These are phyloP conservation scores for Cladorrhinum samala DNA, from an alignment of 495 filamentous ascomycete genomes.

Conservation along the genomic window DNA sequence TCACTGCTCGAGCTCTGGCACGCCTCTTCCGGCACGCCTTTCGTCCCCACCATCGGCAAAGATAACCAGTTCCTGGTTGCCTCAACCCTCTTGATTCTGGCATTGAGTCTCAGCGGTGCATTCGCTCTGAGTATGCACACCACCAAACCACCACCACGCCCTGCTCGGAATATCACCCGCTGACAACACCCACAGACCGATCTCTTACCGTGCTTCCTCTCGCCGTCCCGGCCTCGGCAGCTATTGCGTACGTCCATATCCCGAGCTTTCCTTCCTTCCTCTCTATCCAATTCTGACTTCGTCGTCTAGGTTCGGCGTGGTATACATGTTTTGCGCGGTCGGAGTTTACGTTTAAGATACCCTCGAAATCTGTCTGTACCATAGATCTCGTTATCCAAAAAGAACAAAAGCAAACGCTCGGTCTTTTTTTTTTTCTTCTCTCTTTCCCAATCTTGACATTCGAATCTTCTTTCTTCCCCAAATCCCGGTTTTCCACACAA, in stretches of 20 bases:
- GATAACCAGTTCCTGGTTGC: constrained; percentile 76
- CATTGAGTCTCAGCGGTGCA: constrained; percentile 58
- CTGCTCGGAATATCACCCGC: neutral
- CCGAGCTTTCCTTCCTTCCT: neutral
- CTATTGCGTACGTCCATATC: constrained; percentile 67
- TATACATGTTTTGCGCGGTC: constrained; percentile 97
- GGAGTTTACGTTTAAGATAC: constrained; percentile 89
- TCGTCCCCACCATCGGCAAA: constrained; percentile 74
- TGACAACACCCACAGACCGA: constrained; percentile 58
- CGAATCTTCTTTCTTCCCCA: neutral
- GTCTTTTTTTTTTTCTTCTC: constrained; percentile 1
- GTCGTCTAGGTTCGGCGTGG: constrained; percentile 72
- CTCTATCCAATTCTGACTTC: constrained; percentile 14
- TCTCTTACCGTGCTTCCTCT: constrained; percentile 76
- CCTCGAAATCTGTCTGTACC: constrained; percentile 35
- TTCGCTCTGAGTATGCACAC: constrained; percentile 73
- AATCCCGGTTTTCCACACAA: neutral
- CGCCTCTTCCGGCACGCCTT: constrained; percentile 76
- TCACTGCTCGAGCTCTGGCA: constrained; percentile 86
- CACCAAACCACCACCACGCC: neutral
- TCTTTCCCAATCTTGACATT: neutral
- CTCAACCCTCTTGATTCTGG: constrained; percentile 66
- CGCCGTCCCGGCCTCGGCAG: constrained; percentile 79
- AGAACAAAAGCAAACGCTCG: constrained; percentile 9
- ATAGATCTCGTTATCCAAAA: constrained; percentile 28